Evolutionary conservation across 106 monocot genomes (phyloP).

Genomic region (Hemerocallis citrina): DNA sequence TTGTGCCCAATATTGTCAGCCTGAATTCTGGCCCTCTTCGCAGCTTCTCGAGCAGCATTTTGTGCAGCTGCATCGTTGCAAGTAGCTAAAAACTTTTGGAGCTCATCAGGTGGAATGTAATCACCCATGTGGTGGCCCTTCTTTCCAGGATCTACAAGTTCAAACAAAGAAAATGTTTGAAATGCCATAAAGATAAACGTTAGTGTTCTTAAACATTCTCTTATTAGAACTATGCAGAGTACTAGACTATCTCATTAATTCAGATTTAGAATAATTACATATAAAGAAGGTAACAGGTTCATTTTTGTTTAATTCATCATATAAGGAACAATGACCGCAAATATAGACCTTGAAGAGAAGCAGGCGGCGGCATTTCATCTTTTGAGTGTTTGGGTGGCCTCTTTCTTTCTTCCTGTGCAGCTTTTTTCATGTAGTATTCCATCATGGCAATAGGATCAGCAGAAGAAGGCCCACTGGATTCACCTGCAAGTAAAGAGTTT

Average conservation of each 20-base stretch:
- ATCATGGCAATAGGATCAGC: conserved; percentile 88
- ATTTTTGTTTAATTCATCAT: no score
- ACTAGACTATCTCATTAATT: no score
- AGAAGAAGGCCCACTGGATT: conserved; percentile 33
- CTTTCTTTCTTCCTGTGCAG: conserved; percentile 88
- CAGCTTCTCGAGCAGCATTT: conserved; percentile 63
- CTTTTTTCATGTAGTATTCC: conserved; percentile 98
- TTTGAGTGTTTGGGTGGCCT: conserved; percentile 71
- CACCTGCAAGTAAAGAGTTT: conserved; percentile 30
- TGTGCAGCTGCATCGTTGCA: conserved; percentile 80
- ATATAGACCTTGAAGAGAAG: conserved; percentile 77
- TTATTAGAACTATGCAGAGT: no score
- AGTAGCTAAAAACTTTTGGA: conserved; percentile 72
- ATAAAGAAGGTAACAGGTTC: no score
- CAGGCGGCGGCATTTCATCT: conserved; percentile 99
- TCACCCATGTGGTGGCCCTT: conserved; percentile 99
- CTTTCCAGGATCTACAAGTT: conserved; percentile 26
- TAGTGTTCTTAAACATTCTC: no score
- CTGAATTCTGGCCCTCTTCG: conserved; percentile 81
- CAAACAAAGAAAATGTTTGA: no score
- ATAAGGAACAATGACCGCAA: not conserved
- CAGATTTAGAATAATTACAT: no score
- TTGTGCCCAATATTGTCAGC: conserved; percentile 97
- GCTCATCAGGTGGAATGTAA: conserved; percentile 87
- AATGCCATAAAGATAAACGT: no score